Conservation (phyloP, 1,139 yeast species). For the Blastobotrys apis region DNA sequence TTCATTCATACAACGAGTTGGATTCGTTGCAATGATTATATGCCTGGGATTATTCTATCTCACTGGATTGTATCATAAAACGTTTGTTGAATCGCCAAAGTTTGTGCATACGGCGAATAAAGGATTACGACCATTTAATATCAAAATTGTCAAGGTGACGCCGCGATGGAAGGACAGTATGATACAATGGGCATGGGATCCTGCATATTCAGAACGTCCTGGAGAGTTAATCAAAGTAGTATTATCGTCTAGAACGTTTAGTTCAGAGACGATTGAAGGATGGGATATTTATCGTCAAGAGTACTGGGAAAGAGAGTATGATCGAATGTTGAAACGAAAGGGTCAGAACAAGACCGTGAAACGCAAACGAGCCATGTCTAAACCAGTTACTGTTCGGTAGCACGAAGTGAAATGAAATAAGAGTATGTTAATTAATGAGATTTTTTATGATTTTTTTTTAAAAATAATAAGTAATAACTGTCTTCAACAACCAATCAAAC, state of each 20-base stretch:
- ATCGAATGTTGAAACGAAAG: conserved; percentile 36
- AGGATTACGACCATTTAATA: conserved; percentile 78
- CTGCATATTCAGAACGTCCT: conserved; percentile 25
- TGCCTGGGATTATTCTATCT: conserved; percentile 75
- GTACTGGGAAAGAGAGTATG: conserved; percentile 85
- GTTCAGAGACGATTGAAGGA: conserved; percentile 79
- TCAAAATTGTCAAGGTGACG: conserved; percentile 67
- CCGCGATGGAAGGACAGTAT: conserved; percentile 50
- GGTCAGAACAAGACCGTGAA: not conserved
- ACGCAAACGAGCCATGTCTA: conserved; percentile 13
- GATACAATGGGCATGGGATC: conserved; percentile 25
- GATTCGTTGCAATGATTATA: conserved; percentile 60
- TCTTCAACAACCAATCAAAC: not conserved
- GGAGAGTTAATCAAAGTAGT: conserved; percentile 56
- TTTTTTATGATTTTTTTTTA: not conserved
- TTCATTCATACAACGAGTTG: conserved; percentile 47
- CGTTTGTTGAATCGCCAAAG: conserved; percentile 75
- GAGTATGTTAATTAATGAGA: not conserved
- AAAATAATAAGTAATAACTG: not conserved
- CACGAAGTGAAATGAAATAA: too few relatives aligned
- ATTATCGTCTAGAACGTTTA: conserved; percentile 74
- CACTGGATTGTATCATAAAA: conserved; percentile 84
- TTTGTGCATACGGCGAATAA: conserved; percentile 79
- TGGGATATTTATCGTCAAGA: conserved; percentile 95
- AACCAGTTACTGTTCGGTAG: conserved; percentile 2